These are phyloP conservation scores for Candida insectalens DNA, from an alignment of 805 yeast species.

Conservation along the genomic window DNA sequence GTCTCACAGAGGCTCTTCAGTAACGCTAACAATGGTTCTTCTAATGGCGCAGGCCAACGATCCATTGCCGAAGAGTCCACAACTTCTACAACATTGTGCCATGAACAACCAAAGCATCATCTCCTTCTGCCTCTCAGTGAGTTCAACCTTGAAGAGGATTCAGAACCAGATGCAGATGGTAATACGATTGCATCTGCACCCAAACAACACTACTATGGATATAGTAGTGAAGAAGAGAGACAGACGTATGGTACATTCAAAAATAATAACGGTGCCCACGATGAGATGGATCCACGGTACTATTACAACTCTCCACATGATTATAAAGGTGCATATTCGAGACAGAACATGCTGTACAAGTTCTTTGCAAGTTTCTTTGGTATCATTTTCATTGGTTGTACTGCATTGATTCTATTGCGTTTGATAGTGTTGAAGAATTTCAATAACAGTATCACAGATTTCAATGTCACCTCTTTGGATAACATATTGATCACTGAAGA, in stretches of 20 bases:
- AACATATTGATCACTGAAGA: conserved; percentile 24
- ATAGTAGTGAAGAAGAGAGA: neutral
- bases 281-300: conserved; percentile 1
- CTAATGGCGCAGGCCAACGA: conserved; percentile 12
- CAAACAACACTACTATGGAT: conserved; percentile 2
- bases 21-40: conserved; percentile 2
- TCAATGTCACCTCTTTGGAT: conserved; percentile 16
- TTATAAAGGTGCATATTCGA: conserved; percentile 19
- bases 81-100: neutral
- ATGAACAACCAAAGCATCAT: neutral
- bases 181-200: conserved; percentile 15
- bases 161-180: conserved; percentile 14
- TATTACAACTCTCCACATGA: conserved; percentile 23
- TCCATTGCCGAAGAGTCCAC: conserved; percentile 1
- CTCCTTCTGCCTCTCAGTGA: neutral
- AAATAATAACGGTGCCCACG: neutral
- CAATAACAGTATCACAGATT: conserved; percentile 17
- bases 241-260: conserved; percentile 3
- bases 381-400: neutral
- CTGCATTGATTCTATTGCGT: conserved; percentile 5
- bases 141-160: conserved; percentile 3
- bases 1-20: conserved; percentile 19
- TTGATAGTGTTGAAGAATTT: conserved; percentile 18
- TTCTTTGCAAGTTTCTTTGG: conserved; percentile 5
- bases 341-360: conserved; percentile 14